Evolutionary conservation across 371 early-diverging fungal species (phyloP), one percentile per base, ranked within the genome.

Genomic region (Catenaria anguillulae): DNA sequence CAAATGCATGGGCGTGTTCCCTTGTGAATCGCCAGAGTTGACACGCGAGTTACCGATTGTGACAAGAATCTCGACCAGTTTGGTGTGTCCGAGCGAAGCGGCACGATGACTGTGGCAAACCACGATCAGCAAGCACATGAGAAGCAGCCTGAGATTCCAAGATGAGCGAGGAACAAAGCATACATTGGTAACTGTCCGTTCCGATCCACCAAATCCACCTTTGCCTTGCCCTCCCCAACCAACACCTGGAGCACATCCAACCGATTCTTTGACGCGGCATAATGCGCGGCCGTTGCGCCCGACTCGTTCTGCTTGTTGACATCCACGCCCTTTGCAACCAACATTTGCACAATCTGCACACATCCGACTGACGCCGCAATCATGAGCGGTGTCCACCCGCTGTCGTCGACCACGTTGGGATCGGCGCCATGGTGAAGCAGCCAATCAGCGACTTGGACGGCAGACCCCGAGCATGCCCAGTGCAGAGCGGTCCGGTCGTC

Each of bases 311-410:
- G 71, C 26, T 65, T 59, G 36, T 71, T 69, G 33, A 71, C 66
- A 66, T 76, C 70, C 6, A 82, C 79, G 8, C 73, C 72, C 36
- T 73, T 66, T 23, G 70, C 68, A 15, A 84, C 40, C 21, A 84
- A 64, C 3, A 73, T 56, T 23, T 74, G 56, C 1, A 71, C 73
- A 31, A 79, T 6, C n/a, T 5, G 40, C 29, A 33, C 36, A 34
- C 10, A 21, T 6, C 58, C 58, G 43, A 58, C 58, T 34, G 58
- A 58, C 2, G 58, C 58, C 12, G 83, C 80, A 69, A 82, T 82
- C 67, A 77, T 75, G 37, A 82, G 65, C 13, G 83, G 79, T 6
- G 81, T 76, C 83, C 83, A 82, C 8, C 72, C 76, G 19, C 77
- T 68, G 64, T 82, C 80, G 66, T 82, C 83, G 34, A 62, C 62